A percentile compares a stretch with the other conserved stretches of the same genome.
phyloP scores from a whole-genome alignment of 169 alveolate genomes.

The Eimeria tenella region DNA sequence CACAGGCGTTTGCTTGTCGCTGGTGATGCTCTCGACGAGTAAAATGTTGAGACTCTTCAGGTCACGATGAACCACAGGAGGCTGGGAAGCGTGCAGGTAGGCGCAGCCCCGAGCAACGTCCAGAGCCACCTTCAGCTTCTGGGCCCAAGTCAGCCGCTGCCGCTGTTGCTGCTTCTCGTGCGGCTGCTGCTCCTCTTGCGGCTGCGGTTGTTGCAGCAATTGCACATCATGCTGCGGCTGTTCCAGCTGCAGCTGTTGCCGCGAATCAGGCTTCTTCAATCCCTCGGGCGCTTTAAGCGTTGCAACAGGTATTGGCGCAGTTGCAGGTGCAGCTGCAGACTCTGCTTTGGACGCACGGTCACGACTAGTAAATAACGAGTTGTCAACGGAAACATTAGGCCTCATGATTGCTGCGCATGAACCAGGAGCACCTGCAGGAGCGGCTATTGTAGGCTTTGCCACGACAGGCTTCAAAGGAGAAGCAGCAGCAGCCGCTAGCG shows the following conservation, averaged over 20 bases:
- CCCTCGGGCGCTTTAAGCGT: not conserved
- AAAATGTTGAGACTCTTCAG: constrained; percentile 91
- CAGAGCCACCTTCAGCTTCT: constrained; percentile 87
- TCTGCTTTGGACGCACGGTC: not conserved
- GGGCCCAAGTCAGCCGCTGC: constrained; percentile 87
- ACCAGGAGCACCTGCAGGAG: constrained; percentile 13
- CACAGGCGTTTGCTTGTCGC: constrained; percentile 60
- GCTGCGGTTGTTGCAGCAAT: not conserved
- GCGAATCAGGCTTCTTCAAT: not conserved
- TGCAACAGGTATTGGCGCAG: not conserved
- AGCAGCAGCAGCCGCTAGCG: constrained; percentile 67
- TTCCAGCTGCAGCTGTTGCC: not conserved
- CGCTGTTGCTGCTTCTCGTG: constrained; percentile 82
- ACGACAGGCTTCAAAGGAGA: not conserved
- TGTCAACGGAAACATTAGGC: not conserved
- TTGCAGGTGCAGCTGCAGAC: not conserved
- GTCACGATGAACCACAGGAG: constrained; percentile 94
- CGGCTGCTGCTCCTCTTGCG: constrained; percentile 20
- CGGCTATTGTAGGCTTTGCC: not conserved
- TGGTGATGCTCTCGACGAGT: constrained; percentile 82
- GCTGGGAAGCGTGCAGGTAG: constrained; percentile 90
- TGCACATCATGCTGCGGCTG: not conserved
- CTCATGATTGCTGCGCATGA: not conserved
- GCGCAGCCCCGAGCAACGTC: constrained; percentile 94
- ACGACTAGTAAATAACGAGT: not conserved